These are phyloP conservation scores for Cercospora zeae-maydis DNA, from an alignment of 2,329 filamentous ascomycete genomes.

Conservation along the genomic window DNA sequence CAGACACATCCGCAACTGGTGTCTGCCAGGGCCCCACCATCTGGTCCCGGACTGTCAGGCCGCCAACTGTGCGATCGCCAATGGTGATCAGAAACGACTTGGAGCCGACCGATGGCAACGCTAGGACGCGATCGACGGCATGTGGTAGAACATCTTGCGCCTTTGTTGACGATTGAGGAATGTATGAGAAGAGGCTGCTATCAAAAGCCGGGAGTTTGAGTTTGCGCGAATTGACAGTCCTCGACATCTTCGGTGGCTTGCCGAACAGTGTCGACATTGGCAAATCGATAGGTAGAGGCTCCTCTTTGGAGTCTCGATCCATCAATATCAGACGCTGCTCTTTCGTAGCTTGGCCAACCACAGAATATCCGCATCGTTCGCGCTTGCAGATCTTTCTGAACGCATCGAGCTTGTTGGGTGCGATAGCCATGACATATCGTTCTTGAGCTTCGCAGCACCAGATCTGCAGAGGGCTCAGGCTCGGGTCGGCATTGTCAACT, in stretches of 20 bases:
- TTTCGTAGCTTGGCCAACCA: slow-evolving; percentile 77
- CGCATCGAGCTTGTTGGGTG: slow-evolving; percentile 70
- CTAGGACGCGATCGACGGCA: slow-evolving; percentile 76
- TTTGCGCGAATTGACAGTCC: slow-evolving; percentile 67
- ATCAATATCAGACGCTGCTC: slow-evolving; percentile 72
- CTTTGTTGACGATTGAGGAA: slow-evolving; percentile 52
- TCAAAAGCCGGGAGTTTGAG: slow-evolving; percentile 69
- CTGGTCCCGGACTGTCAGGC: slow-evolving; percentile 83
- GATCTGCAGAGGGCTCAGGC: slow-evolving; percentile 94
- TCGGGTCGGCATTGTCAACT: slow-evolving; percentile 81
- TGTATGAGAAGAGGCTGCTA: slow-evolving; percentile 64
- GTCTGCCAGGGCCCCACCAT: slow-evolving; percentile 97
- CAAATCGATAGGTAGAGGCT: slow-evolving; percentile 78
- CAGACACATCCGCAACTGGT: slow-evolving; percentile 88
- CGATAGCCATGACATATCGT: slow-evolving; percentile 87
- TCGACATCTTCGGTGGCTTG: slow-evolving; percentile 76
- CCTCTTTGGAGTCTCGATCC: slow-evolving; percentile 71
- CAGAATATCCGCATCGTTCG: slow-evolving; percentile 88
- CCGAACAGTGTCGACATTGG: slow-evolving; percentile 88
- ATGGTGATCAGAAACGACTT: slow-evolving; percentile 98
- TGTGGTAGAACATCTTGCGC: slow-evolving; percentile 45
- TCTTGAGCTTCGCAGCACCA: slow-evolving; percentile 99
- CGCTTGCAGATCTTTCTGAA: slow-evolving; percentile 68
- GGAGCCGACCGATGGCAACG: slow-evolving; percentile 85
- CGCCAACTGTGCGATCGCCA: slow-evolving; percentile 86